Evolutionary conservation across 306 rosid genomes (phyloP).

Genomic region (Trifolium dubium): DNA sequence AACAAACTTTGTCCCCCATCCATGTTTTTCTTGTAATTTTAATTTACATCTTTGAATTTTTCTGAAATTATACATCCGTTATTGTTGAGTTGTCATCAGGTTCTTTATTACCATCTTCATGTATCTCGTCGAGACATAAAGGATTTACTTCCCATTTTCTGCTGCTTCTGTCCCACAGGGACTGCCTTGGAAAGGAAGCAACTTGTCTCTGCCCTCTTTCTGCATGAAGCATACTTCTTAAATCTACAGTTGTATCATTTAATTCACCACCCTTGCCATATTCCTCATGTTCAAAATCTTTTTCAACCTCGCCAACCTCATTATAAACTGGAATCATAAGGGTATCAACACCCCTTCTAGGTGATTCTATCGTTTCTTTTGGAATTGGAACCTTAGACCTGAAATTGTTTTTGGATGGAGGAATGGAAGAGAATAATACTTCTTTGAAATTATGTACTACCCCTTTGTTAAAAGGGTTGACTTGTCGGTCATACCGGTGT

Average conservation of each 20-base stretch:
- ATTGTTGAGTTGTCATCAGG: neutral
- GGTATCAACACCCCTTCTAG: constrained; percentile 40
- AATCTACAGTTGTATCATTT: constrained; percentile 50
- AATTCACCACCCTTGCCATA: constrained; percentile 45
- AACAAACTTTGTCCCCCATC: constrained; percentile 11
- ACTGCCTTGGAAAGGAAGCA: constrained; percentile 44
- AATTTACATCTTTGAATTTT: constrained; percentile 30
- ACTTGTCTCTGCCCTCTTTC: constrained; percentile 49
- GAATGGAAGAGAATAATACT: constrained; percentile 61
- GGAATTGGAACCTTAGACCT: constrained; percentile 64
- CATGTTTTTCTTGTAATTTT: constrained; percentile 9
- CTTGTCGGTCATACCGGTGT: constrained; percentile 62
- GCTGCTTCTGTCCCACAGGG: constrained; percentile 53
- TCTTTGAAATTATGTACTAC: constrained; percentile 56
- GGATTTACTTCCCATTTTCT: constrained; percentile 48
- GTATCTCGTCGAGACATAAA: neutral
- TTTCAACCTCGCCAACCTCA: constrained; percentile 41
- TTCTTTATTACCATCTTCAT: constrained; percentile 9
- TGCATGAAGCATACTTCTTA: constrained; percentile 47
- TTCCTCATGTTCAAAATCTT: constrained; percentile 47
- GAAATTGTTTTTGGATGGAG: constrained; percentile 67
- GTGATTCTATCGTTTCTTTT: constrained; percentile 43
- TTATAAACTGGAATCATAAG: constrained; percentile 47
- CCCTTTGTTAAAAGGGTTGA: constrained; percentile 66
- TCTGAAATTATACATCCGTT: constrained; percentile 28